A percentile compares a stretch with the other conserved stretches of the same genome.
Evolutionary conservation across 2,329 filamentous ascomycete genomes (phyloP).

Genomic region (Thelonectria olida): DNA sequence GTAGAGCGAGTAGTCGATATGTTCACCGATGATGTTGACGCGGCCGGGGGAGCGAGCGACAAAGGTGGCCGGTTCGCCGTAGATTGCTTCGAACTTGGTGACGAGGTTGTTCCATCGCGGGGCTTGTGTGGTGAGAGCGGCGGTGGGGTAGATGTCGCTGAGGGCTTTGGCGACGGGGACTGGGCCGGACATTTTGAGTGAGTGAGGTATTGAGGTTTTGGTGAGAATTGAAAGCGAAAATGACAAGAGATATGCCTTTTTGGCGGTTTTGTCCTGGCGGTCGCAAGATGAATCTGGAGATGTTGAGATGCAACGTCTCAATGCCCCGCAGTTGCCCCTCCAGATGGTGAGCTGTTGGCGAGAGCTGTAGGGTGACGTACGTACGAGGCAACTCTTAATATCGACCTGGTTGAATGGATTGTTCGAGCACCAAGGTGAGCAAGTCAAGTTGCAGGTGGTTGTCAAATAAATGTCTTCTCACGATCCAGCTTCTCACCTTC

Average conservation of each 20-base stretch:
- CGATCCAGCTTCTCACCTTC: too few relatives aligned
- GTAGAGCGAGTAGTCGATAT: constrained; percentile 98
- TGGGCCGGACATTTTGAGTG: constrained; percentile 55
- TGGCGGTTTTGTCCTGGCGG: too few relatives aligned
- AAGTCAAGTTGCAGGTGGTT: too few relatives aligned
- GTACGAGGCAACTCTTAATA: too few relatives aligned
- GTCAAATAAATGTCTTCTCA: too few relatives aligned
- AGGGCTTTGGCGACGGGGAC: constrained; percentile 82
- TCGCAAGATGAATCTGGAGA: too few relatives aligned
- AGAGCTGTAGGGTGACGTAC: too few relatives aligned
- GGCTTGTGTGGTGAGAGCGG: constrained; percentile 73
- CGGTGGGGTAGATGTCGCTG: constrained; percentile 82
- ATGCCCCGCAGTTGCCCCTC: constrained; percentile 38
- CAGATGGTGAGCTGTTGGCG: constrained; percentile 28
- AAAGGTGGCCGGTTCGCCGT: constrained; percentile 78
- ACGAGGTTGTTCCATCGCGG: constrained; percentile 81
- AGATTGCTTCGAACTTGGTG: constrained; percentile 73
- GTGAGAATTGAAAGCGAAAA: too few relatives aligned
- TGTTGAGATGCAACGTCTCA: constrained; percentile 32
- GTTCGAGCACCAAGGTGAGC: too few relatives aligned
- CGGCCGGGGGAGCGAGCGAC: constrained; percentile 90
- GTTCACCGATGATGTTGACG: constrained; percentile 98
- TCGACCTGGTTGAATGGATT: too few relatives aligned
- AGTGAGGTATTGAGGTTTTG: neutral
- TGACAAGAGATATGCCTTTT: too few relatives aligned